Base-by-base conservation (phyloP, 1,284 basidiomycete genomes). In the Inonotus hispidus region DNA sequence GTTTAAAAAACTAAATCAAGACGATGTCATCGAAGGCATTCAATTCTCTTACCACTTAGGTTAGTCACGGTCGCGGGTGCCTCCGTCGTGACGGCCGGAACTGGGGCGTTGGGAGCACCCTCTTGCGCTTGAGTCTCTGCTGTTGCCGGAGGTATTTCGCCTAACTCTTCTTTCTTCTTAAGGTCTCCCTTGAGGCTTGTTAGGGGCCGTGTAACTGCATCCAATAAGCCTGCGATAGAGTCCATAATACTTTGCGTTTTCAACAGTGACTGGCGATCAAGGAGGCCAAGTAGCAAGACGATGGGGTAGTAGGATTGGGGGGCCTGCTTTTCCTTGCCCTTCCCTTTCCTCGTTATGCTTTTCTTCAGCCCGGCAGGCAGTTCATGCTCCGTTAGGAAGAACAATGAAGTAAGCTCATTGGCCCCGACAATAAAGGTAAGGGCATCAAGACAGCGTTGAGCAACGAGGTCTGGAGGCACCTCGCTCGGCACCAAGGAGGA, bases 351-450 rank as follows among this genome's bases (percentile, higher is more conserved):
- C 11, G 82, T 81, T 0, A 79, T 74, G 6, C 78, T 73, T 67
- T 86, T 85, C 65, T 85, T 85, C 25, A 95, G 79, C 37, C 89
- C 88, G 16, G 81, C 80, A 3, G 90, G 86, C 32, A 94, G 76
- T 67, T 98, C 95, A 68, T 97, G 93, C 72, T 98, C 95, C 0
- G 88, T 92, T 61, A 98, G 79, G 84, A 98, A 98, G 79, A 95
- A 98, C 21, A 93, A 74, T 0, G 93, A 90, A 0, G 92, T 90
- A 16, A 83, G 73, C 62, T 93, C 87, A 72, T 96, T 97, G 25
- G 86, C 80, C 60, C 79, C 83, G 69, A 96, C 93, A 66, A 98
- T 92, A 72, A 85, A 92, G 0, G 85, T 84, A 63, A 98, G 76
- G 1, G 91, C 90, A 71, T 98, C 95, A 32, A 98, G 81, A 68